phyloP scores from a whole-genome alignment of 2,329 filamentous ascomycete species.

The Hymenoscyphus repandus region DNA sequence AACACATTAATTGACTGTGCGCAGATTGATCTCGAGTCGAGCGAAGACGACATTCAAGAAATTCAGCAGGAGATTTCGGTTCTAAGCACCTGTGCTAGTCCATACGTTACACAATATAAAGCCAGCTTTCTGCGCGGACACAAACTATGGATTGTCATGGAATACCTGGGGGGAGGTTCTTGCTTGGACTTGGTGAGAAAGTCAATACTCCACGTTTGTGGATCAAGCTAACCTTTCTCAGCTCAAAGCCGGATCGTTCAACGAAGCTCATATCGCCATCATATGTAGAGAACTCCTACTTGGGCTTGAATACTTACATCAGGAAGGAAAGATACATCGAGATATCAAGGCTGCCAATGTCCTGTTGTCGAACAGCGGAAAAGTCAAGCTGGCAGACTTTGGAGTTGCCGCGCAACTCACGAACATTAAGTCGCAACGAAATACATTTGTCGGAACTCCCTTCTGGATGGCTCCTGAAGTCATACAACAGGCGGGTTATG shows the following conservation, averaged over 20 bases:
- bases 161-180: slow-evolving; percentile 90
- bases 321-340: slow-evolving; percentile 90
- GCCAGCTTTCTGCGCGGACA: slow-evolving; percentile 92
- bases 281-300: slow-evolving; percentile 86
- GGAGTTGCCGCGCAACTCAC: slow-evolving; percentile 94
- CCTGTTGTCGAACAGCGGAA: slow-evolving; percentile 82
- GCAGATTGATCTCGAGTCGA: slow-evolving; percentile 97
- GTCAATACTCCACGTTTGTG: neutral
- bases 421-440: slow-evolving; percentile 94
- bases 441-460: slow-evolving; percentile 95
- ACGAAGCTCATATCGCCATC: slow-evolving; percentile 87
- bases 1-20: slow-evolving; percentile 11
- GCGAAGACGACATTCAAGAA: slow-evolving; percentile 96
- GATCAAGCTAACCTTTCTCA: slow-evolving; percentile 34
- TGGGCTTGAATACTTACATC: slow-evolving; percentile 88
- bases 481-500: slow-evolving; percentile 78
- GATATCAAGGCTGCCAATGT: slow-evolving; percentile 97
- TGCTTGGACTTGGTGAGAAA: slow-evolving; percentile 78
- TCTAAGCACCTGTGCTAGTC: slow-evolving; percentile 88
- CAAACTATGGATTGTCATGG: slow-evolving; percentile 99
- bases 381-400: slow-evolving; percentile 95
- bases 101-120: slow-evolving; percentile 93
- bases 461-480: slow-evolving; percentile 98
- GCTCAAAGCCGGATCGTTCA: slow-evolving; percentile 87
- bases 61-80: slow-evolving; percentile 97